Evolutionary conservation across 129 eudicot species (phyloP).

Genomic region (Flaveria ramosissima): DNA sequence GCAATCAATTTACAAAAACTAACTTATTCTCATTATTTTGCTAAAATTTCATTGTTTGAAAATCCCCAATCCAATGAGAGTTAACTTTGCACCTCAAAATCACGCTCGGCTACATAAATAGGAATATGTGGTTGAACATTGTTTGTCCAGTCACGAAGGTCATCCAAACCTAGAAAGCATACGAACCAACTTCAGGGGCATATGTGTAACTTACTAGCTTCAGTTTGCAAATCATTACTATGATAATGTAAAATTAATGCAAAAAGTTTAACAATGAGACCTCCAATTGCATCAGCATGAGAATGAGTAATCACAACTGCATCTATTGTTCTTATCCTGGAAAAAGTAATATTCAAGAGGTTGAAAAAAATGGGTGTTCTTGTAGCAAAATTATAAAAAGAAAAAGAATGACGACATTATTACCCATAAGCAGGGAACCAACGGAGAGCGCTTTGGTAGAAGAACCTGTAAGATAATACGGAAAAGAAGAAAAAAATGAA

Average conservation of each 20-base stretch:
- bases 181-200: constrained; percentile 1
- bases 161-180: constrained; percentile 79
- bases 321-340: constrained; percentile 92
- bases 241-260: constrained; percentile 31
- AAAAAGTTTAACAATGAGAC: constrained; percentile 48
- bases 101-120: constrained; percentile 86
- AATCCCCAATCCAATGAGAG: background rate
- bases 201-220: constrained; percentile 1
- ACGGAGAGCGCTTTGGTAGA: constrained; percentile 95
- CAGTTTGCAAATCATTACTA: constrained; percentile 15
- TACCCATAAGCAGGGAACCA: constrained; percentile 96
- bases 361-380: background rate
- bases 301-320: constrained; percentile 98
- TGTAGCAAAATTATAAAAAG: background rate
- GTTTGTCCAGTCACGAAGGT: constrained; percentile 99
- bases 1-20: constrained; percentile 14
- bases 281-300: constrained; percentile 99
- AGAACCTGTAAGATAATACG: constrained; percentile 69
- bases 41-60: background rate
- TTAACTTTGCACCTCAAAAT: constrained; percentile 72
- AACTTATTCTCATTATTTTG: background rate
- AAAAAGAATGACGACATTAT: constrained; percentile 25
- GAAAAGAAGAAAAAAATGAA: background rate
- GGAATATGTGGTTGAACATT: constrained; percentile 91
- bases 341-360: constrained; percentile 23